phyloP scores from a whole-genome alignment of 352 stramenopile species.

The Peronospora belbahrii region DNA sequence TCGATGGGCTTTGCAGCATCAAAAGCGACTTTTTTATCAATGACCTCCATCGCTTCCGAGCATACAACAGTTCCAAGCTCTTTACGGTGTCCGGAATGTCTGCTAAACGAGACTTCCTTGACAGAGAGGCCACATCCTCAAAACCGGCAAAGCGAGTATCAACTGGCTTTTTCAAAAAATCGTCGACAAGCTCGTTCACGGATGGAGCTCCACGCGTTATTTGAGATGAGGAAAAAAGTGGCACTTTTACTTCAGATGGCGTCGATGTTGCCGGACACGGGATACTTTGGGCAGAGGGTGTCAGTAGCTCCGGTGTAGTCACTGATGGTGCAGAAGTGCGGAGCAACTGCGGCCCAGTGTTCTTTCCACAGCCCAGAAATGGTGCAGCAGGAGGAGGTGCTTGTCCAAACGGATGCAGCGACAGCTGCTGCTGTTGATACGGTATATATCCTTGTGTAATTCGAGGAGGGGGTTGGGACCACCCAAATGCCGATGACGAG shows the following conservation, averaged over 20 bases:
- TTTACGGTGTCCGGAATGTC: constrained; percentile 54
- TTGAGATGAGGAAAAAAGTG: constrained; percentile 13
- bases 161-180: constrained; percentile 50
- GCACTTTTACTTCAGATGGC: constrained; percentile 8
- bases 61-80: constrained; percentile 49
- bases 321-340: constrained; percentile 10
- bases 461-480: constrained; percentile 11
- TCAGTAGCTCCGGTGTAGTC: constrained; percentile 9
- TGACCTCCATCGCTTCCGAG: constrained; percentile 62
- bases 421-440: constrained; percentile 18
- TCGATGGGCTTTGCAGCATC: constrained; percentile 59
- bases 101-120: constrained; percentile 40
- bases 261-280: constrained; percentile 13
- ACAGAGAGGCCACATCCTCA: constrained; percentile 18
- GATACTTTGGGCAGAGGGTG: constrained; percentile 10
- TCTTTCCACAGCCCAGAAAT: constrained; percentile 58
- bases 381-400: constrained; percentile 53
- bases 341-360: constrained; percentile 36
- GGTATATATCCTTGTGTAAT: constrained; percentile 14
- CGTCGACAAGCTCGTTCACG: constrained; percentile 47
- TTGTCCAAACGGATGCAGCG: constrained; percentile 27
- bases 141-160: constrained; percentile 29
- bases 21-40: constrained; percentile 65
- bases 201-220: constrained; percentile 25
- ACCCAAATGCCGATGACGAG: constrained; percentile 13